Base-by-base conservation (phyloP, 768 basidiomycete genomes). In the Suillus subalutaceus region DNA sequence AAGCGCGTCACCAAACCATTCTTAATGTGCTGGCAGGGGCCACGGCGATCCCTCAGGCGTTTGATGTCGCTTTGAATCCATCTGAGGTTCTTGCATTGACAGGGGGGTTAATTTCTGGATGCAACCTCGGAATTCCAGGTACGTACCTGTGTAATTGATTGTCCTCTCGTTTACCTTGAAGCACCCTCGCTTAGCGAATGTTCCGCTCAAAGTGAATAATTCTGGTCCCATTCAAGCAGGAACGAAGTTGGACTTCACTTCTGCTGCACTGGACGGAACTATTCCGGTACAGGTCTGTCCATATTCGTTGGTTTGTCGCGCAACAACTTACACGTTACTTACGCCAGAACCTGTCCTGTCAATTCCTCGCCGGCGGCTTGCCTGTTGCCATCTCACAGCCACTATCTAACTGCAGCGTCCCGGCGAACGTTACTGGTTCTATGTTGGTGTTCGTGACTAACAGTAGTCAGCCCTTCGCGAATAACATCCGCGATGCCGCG, bases 1-100 rank as follows among this genome's bases (percentile, higher is more conserved):
- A 95, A 73, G 89, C 92, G n/a, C 89, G 93, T 57, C 93, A 96
- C 71, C 88, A 90, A 74, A 88, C 90, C 1, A 77, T 94, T 52
- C 83, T 93, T 62, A 94, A 94, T 79, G 71, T 93, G 67, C 70
- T 95, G 63, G 84, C 84, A 53, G 82, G 84, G 18, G 78, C 76
- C 66, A 82, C 82, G 4, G 81, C 88, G 20, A 86, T 91, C 64
- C 88, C 92, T 6, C 75, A 83, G 53, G 81, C 90, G 1, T 94
- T 93, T 73, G 93, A 95, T 73, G 79, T 94, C 32, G 81, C 88
- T 8, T 79, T 96, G n/a, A 79, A 79, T 15, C 91, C 92, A 13
- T 77, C 78, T 44, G 90, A 94, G 73, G 86, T 93, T 35, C 83
- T 94, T 53, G 87, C 91, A 20, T 79, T 93, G 62, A 91, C 89